Base-by-base conservation (phyloP, 2,329 filamentous ascomycete species). In the Aaosphaeria arxii region DNA sequence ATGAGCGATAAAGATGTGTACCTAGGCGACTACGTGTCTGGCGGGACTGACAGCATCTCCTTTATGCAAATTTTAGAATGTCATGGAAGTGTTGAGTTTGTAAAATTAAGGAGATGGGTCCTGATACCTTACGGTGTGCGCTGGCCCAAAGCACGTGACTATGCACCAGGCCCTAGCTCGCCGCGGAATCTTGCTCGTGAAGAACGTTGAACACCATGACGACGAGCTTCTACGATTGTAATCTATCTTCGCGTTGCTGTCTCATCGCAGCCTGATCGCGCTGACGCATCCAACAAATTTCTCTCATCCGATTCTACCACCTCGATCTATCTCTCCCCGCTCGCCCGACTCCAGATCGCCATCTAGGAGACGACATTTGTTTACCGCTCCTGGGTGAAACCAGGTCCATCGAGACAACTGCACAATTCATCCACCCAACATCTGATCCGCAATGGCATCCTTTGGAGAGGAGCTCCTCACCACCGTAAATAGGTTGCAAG, bases 401-500 rank as follows among this genome's bases (percentile, higher is more conserved):
- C 56, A 54, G 49, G 54, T 50, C 53, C 54, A 49, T 54, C 50
- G 59, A 50, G 54, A 58, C 52, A 47, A 52, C 47, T 44, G 44
- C 52, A 55, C 51, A 53, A 45, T 47, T 51, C 49, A 32, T 51
- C 56, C 59, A 61, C 51, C 66, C 55, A 53, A 49, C 28, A 7
- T 30, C 17, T 24, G 17, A 30, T 33, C 44, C 43, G 44, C 45
- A 43, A 99, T 97, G 94, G 88, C 94, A 70, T 85, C 92, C 66
- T 85, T 99, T 64, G 92, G 94, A 69, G 94, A 99, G 74, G 91
- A 99, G 75, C 79, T 99, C 74, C 84, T 99, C 71, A 85, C 84
- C 62, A 95, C 91, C 57, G 94, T 99, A 77, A 99, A 99, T 80
- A 95, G 95, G 80, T 81, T 99, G 66, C 94, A 99, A 75, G 94